Evolutionary conservation across 768 basidiomycete genomes (phyloP), one percentile per base, ranked within the genome.

Genomic region (Megacollybia marginata): DNA sequence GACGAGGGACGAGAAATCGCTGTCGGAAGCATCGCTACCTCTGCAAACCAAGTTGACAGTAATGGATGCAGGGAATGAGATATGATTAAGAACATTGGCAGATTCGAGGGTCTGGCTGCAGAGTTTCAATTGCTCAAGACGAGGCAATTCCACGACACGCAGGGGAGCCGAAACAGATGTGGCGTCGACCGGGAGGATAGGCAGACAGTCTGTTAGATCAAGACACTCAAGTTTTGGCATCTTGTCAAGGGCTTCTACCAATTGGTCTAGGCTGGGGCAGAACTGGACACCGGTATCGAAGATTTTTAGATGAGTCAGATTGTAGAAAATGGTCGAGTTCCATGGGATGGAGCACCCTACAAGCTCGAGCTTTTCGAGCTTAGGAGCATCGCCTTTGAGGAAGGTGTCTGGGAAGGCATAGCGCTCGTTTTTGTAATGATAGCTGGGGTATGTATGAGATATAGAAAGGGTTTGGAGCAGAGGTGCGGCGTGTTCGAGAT

Each of bases 251-350:
- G 61, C 60, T 19, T 58, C 52, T n/a, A 65, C 47, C 20, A 76
- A 56, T 43, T 67, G 63, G 6, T 51, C 49, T 31, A 62, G 59
- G 7, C 65, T 57, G 1, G 69, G 69, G 28, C 63, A 64, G 19
- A 58, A 53, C 9, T 55, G 42, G 2, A 32, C 13, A 19, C 61
- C 50, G 7, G 68, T 54, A 50, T 66, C 49, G 36, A 64, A 55
- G 9, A 76, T 54, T 40, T 62, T 65, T 28, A 76, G 61, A 46
- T 63, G 59, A n/a, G 64, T 66, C 9, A 77, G 64, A 46, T 62
- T 61, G 38, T 49, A 49, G 20, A 76, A 56, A 12, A 70, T 51
- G 1, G 63, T 53, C 1, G 67, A 70, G 16, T 65, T 57, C 69
- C 71, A 69, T 5, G 62, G 55, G 45, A 73, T 54, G 35, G 61